A percentile compares a stretch with the other conserved stretches of the same genome.
These are phyloP conservation scores for Starmera amethionina DNA, from an alignment of 805 yeast species.

Conservation along the genomic window DNA sequence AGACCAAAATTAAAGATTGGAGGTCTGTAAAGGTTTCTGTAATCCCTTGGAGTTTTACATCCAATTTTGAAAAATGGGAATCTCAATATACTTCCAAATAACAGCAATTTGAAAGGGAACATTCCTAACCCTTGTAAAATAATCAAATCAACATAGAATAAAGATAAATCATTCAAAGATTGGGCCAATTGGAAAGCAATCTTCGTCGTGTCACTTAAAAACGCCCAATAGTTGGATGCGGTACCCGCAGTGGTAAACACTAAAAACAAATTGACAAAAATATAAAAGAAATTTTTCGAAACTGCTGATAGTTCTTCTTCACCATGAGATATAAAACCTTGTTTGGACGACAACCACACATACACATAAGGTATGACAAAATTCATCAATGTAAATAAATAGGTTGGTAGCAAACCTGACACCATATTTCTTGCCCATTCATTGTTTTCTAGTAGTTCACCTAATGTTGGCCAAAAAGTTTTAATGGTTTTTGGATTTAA, in stretches of 20 bases:
- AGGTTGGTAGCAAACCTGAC: constrained; percentile 86
- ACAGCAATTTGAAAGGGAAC: constrained; percentile 78
- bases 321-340: constrained; percentile 85
- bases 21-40: constrained; percentile 66
- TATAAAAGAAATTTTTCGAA: constrained; percentile 87
- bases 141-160: constrained; percentile 84
- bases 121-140: constrained; percentile 79
- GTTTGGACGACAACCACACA: constrained; percentile 71
- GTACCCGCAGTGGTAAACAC: constrained; percentile 94
- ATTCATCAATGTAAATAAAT: constrained; percentile 79
- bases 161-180: constrained; percentile 66
- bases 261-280: constrained; percentile 85
- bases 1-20: constrained; percentile 90
- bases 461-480: constrained; percentile 76
- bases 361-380: constrained; percentile 77
- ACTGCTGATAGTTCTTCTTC: constrained; percentile 89
- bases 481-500: constrained; percentile 70
- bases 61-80: constrained; percentile 57
- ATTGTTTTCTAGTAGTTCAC: constrained; percentile 50
- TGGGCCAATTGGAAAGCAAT: constrained; percentile 81
- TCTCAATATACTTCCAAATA: constrained; percentile 68
- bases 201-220: constrained; percentile 79
- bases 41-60: constrained; percentile 79
- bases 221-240: constrained; percentile 71
- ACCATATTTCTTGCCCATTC: constrained; percentile 71